Conservation (phyloP, 169 alveolate species). For the Plasmodium knowlesi region DNA sequence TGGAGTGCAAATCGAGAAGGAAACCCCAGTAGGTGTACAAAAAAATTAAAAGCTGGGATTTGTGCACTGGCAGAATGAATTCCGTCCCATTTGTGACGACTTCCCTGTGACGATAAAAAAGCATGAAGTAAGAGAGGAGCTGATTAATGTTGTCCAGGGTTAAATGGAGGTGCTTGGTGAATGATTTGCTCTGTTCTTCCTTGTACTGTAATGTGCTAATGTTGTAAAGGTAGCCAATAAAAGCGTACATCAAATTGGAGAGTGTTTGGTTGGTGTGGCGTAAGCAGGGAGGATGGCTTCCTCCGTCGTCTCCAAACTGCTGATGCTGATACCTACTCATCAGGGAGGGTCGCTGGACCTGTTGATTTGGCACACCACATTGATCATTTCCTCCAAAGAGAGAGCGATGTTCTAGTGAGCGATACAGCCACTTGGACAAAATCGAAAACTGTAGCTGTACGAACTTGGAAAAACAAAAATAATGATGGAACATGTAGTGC, state of each 20-base stretch:
- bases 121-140: constrained; percentile 18
- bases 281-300: neutral
- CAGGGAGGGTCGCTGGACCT: neutral
- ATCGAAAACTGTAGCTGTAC: constrained; percentile 6
- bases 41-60: constrained; percentile 59
- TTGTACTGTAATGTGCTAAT: neutral
- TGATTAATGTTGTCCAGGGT: constrained; percentile 37
- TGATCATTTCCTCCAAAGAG: neutral
- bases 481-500: constrained; percentile 14
- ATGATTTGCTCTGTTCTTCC: neutral
- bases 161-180: constrained; percentile 11
- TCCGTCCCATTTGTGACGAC: neutral
- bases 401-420: neutral
- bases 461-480: constrained; percentile 16
- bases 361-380: neutral
- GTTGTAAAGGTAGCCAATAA: constrained; percentile 37
- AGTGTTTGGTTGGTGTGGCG: constrained; percentile 30
- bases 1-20: neutral
- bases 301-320: neutral
- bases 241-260: constrained; percentile 38
- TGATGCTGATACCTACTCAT: neutral
- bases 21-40: constrained; percentile 48
- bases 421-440: constrained; percentile 3
- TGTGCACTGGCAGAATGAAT: constrained; percentile 47
- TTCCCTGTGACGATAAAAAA: constrained; percentile 25